A percentile compares a stretch with the other conserved stretches of the same genome.
These are phyloP conservation scores for Tripidium arundinaceum DNA, from an alignment of 202 grass and related monocot genomes.

Conservation along the genomic window DNA sequence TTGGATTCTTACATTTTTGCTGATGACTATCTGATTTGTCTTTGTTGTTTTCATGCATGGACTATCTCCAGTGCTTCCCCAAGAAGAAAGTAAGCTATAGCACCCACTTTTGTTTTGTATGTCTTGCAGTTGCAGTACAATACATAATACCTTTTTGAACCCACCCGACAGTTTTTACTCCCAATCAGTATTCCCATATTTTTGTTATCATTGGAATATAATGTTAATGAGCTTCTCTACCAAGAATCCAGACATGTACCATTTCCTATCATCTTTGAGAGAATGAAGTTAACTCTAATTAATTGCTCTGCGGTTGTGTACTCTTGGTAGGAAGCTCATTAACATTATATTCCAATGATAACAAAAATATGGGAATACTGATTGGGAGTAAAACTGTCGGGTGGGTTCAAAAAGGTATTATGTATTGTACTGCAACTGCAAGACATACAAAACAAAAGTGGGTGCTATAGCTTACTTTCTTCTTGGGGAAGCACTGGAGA, in stretches of 20 bases:
- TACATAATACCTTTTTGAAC: not conserved
- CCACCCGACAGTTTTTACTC: not conserved
- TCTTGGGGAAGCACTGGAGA: conserved; percentile 84
- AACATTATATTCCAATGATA: not conserved
- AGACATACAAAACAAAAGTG: conserved; percentile 12
- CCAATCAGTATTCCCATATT: not conserved
- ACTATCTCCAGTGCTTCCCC: conserved; percentile 68
- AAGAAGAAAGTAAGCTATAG: conserved; percentile 93
- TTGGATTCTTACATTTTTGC: conserved; percentile 8
- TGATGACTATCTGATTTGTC: conserved; percentile 43
- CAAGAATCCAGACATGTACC: not conserved
- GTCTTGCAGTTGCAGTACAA: not conserved
- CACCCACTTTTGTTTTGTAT: conserved; percentile 18
- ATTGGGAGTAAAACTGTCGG: not conserved
- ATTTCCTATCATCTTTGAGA: conserved; percentile 1
- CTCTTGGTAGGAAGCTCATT: not conserved
- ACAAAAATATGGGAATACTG: not conserved
- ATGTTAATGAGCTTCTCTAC: conserved; percentile 11
- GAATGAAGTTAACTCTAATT: conserved; percentile 1
- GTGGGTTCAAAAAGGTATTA: not conserved
- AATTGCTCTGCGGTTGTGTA: not conserved
- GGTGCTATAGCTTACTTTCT: conserved; percentile 77
- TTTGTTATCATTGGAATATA: not conserved
- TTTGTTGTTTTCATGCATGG: conserved; percentile 38
- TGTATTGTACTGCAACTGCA: not conserved